phyloP scores from a whole-genome alignment of 2,329 filamentous ascomycete genomes.

The Aspergillus jensenii region DNA sequence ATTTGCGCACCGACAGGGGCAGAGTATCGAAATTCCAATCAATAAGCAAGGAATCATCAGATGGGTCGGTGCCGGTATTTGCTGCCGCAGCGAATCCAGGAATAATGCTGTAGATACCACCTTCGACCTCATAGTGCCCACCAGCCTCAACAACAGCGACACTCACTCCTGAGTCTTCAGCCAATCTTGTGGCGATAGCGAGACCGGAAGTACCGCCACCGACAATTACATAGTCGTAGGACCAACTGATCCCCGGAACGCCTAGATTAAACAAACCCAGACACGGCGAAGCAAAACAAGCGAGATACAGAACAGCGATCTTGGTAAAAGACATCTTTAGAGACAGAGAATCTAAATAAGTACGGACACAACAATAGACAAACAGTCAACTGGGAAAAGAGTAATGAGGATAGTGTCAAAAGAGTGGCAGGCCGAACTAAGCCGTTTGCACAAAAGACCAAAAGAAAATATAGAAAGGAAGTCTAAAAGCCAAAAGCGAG shows the following conservation, averaged over 20 bases:
- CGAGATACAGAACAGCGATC: not conserved
- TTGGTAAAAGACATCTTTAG: not conserved
- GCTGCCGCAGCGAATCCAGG: conserved; percentile 19
- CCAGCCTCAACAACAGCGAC: conserved; percentile 34
- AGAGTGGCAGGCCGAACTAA: not conserved
- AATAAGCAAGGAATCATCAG: conserved; percentile 18
- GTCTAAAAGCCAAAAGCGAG: not conserved
- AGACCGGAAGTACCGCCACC: conserved; percentile 2
- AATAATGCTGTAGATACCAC: conserved; percentile 25
- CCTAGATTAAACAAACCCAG: not conserved
- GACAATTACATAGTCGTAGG: conserved; percentile 7
- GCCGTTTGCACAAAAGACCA: not conserved
- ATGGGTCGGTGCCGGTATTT: conserved; percentile 22
- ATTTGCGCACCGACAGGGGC: conserved; percentile 16
- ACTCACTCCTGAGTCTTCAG: not conserved
- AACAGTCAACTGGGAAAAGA: not conserved
- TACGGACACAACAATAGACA: not conserved
- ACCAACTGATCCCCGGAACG: not conserved
- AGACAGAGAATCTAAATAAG: not conserved
- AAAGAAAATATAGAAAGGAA: not conserved
- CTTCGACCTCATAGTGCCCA: conserved; percentile 31
- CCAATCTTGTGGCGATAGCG: not conserved
- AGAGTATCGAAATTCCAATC: conserved; percentile 25
- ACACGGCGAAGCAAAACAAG: not conserved
- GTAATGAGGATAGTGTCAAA: not conserved